phyloP scores from a whole-genome alignment of 2,329 filamentous ascomycete genomes.

The Trichoderma citrinoviride region DNA sequence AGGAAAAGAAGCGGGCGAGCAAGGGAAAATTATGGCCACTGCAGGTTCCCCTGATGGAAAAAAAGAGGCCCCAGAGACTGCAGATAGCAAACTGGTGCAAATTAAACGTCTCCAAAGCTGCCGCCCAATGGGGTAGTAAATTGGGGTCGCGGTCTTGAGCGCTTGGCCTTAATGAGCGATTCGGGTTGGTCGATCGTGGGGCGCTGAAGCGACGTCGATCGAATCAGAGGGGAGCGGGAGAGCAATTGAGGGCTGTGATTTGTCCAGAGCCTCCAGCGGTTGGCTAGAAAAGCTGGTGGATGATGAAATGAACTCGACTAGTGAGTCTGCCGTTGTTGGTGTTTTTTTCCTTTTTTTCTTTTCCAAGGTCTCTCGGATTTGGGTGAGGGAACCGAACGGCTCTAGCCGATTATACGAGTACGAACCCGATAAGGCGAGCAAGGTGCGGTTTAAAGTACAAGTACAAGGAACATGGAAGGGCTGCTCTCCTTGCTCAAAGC shows the following conservation, averaged over 20 bases:
- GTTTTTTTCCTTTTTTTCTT: conserved; percentile 9
- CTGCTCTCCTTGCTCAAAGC: no score
- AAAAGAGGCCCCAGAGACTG: not conserved
- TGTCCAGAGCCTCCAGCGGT: not conserved
- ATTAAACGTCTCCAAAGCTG: not conserved
- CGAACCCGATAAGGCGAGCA: conserved; percentile 18
- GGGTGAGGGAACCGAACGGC: not conserved
- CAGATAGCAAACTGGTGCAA: conserved; percentile 9
- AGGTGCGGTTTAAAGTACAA: no score
- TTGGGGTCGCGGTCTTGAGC: not conserved
- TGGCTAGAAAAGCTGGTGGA: conserved; percentile 2
- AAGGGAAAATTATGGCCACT: conserved; percentile 19
- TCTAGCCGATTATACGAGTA: conserved; percentile 10
- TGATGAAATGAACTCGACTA: conserved; percentile 4
- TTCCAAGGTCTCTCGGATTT: not conserved
- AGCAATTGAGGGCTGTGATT: conserved; percentile 5
- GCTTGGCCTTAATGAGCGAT: conserved; percentile 1
- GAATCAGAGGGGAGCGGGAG: conserved; percentile 9
- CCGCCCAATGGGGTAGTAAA: conserved; percentile 15
- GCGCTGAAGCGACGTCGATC: not conserved
- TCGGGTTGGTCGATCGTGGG: conserved; percentile 5
- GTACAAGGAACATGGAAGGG: no score
- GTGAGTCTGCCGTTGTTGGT: not conserved
- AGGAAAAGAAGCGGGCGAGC: conserved; percentile 13
- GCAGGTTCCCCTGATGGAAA: conserved; percentile 16